A percentile compares a stretch with the other conserved stretches of the same genome.
Evolutionary conservation across 768 basidiomycete species (phyloP).

Genomic region (Suillus alpinus): DNA sequence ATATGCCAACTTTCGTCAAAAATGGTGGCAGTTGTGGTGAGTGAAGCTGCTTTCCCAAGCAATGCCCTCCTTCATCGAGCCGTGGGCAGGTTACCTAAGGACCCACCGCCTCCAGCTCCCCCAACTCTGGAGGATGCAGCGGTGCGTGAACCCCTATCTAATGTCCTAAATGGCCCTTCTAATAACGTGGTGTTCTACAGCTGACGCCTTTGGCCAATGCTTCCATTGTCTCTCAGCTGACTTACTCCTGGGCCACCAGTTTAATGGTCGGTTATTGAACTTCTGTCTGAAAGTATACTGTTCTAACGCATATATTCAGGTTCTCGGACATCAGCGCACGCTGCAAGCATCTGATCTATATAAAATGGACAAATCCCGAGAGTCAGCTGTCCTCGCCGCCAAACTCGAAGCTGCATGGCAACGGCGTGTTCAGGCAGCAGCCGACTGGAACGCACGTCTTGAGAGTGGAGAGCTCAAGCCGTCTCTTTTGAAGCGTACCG

Average conservation of each 20-base stretch:
- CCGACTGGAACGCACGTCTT: conserved; percentile 54
- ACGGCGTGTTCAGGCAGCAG: conserved; percentile 43
- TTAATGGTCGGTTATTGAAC: conserved; percentile 42
- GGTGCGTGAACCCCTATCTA: conserved; percentile 23
- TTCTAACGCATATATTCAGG: conserved; percentile 24
- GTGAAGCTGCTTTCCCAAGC: conserved; percentile 7
- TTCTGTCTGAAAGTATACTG: neutral
- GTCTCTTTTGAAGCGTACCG: conserved; percentile 30
- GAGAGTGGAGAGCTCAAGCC: conserved; percentile 44
- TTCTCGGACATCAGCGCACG: conserved; percentile 66
- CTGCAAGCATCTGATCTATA: conserved; percentile 75
- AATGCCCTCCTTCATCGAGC: neutral
- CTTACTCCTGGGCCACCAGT: conserved; percentile 64
- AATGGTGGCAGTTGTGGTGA: conserved; percentile 59
- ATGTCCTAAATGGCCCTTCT: neutral
- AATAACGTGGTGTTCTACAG: conserved; percentile 17
- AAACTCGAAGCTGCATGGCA: conserved; percentile 57
- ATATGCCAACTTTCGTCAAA: conserved; percentile 38
- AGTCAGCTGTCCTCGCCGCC: conserved; percentile 49
- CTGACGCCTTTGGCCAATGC: conserved; percentile 58
- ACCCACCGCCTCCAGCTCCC: conserved; percentile 56
- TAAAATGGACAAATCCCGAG: conserved; percentile 53
- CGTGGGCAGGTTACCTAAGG: conserved; percentile 50
- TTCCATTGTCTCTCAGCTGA: conserved; percentile 57
- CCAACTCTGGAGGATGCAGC: conserved; percentile 52